Evolutionary conservation across 805 yeast species (phyloP), one percentile per base, ranked within the genome.

Genomic region (Nakazawaea wickerhamii): DNA sequence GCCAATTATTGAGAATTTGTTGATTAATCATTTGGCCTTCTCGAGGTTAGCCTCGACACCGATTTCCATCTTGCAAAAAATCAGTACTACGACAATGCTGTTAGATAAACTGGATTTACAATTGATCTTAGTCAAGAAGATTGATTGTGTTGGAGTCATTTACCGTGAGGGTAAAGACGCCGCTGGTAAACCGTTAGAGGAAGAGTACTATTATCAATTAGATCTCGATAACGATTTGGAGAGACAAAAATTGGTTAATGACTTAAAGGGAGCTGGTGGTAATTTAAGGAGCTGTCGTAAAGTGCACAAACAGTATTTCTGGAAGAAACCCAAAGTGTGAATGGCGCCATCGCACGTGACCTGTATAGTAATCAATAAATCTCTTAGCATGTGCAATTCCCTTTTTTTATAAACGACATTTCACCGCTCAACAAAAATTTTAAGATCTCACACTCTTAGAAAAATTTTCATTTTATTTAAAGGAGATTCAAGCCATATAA

Each of bases 91-190:
- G 6, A 75, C 82, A 4, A 65, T 75, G 5, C 58, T 63, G 5
- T 55, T 83, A 34, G 52, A 72, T 4, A 63, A 65, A 41, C 55
- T 60, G 21, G 76, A 75, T 53, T 50, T 76, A 14, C 64, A 75
- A 43, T 65, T 70, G 19, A 50, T 75, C 5, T 53, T 75, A 25
- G 60, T 63, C 7, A 63, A 70, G 27, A 60, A 65, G 34, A 64
- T 78, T 30, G 53, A 61, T 4, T 83, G 91, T 54, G 73, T 91
- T 45, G 98, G 98, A n/a, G 83, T 84, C 9, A 90, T 93, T 47
- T 76, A 79, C 55, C 82, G 98, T 60, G 71, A 75, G 45, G 97
- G 97, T 38, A 90, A 89, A 60, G 99, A 93, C 62, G 97, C 98
- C 3, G 95, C 96, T 2, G 99, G 98, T 9, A 88, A 89, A 60